Base-by-base conservation (phyloP, 2,329 filamentous ascomycete genomes). In the Penicillium sp. region DNA sequence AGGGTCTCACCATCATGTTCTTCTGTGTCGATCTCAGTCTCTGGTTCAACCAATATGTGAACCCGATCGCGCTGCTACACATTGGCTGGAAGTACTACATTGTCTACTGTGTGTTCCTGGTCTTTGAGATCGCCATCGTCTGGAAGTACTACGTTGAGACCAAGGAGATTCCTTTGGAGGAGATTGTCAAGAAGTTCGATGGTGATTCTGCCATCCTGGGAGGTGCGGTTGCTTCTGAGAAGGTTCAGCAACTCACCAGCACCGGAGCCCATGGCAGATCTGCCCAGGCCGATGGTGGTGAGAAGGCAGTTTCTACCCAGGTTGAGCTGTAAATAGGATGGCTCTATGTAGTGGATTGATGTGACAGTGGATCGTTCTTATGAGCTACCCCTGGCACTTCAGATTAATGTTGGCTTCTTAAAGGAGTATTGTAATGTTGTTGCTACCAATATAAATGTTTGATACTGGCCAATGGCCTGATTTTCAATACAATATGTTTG, bases 1-100 rank as follows among this genome's bases (percentile, higher is more conserved):
- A 82, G 73, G 82, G 82, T 45, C 73, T 83, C 56, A 75, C 73
- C 0, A 69, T 77, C 58, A 74, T 76, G 72, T 74, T 73, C 67
- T 65, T 75, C 42, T 74, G 71, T 51, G 71, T 76, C 59, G 72
- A 77, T 53, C 62, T 71, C 45, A 58, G 62, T 56, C 51, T 75
- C 9, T 76, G 76, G 67, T 76, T 78, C 70, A 79, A 78, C 61
- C 70, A 74, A 28, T 75, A 72, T n/a, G 68, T 75, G 54, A 75
- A 76, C 49, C 70, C 72, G 1, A 69, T 77, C 53, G 76, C 73
- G 2, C 55, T 78, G 1, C 65, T 69, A 1, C 63, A 68, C 35
- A 71, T 78, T 35, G 62, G 68, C 53, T 78, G 75, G 75, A 76
- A 73, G 56, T 78, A 78, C 60, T 79, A 78, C 53, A 75, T 78